Conservation (phyloP, 208 protist genomes). For the Leptomonas pyrrhocoris region DNA sequence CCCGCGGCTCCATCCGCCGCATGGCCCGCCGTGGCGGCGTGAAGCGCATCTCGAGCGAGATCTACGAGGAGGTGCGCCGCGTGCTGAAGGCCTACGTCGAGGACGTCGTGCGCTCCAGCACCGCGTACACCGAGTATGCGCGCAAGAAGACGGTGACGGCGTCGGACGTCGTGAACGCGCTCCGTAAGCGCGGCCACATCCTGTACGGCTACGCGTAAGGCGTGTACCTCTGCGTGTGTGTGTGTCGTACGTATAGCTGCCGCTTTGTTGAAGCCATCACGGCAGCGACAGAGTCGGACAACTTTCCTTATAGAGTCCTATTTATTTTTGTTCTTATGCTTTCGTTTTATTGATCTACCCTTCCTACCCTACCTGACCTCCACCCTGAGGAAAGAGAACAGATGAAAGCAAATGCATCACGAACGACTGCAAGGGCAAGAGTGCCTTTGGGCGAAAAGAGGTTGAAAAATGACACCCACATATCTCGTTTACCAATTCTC, state of each 20-base stretch:
- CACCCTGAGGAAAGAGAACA: background rate
- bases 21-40: slow-evolving; percentile 91
- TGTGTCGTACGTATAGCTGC: background rate
- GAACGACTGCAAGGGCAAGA: no score
- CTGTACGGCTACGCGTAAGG: slow-evolving; percentile 53
- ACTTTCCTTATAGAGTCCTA: background rate
- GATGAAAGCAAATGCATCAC: no score
- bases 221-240: background rate
- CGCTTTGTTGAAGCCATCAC: background rate
- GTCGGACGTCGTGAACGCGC: slow-evolving; percentile 86
- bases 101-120: slow-evolving; percentile 78
- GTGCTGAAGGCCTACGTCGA: slow-evolving; percentile 88
- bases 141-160: slow-evolving; percentile 82
- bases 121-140: slow-evolving; percentile 87
- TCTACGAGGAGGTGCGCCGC: slow-evolving; percentile 72
- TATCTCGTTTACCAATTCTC: no score
- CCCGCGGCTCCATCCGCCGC: slow-evolving; percentile 87
- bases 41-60: slow-evolving; percentile 84
- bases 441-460: no score
- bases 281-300: background rate
- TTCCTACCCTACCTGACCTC: background rate
- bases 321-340: background rate
- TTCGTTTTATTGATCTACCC: background rate
- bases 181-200: slow-evolving; percentile 87
- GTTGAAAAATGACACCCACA: no score